A percentile compares a stretch with the other conserved stretches of the same genome.
phyloP scores from a whole-genome alignment of 371 early-diverging fungal species.

The Circinella minor region DNA sequence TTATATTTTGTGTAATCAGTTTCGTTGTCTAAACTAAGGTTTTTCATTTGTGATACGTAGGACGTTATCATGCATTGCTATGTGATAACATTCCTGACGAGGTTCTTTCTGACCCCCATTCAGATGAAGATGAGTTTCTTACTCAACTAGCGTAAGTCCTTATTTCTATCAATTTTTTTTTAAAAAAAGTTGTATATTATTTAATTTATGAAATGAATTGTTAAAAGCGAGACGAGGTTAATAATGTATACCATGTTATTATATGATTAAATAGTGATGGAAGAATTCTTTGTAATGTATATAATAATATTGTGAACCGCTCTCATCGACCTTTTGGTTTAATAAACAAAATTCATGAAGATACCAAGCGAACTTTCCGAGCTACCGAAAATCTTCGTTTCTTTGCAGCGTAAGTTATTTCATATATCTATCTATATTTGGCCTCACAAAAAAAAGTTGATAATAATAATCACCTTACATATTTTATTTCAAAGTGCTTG shows the following conservation, averaged over 20 bases:
- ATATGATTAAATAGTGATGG: constrained; percentile 52
- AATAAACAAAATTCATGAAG: constrained; percentile 62
- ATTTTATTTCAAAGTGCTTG: constrained; percentile 47
- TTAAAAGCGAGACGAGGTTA: not conserved
- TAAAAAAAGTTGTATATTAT: not conserved
- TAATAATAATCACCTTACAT: not conserved
- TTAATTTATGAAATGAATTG: too few species aligned
- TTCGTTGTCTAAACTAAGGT: not conserved
- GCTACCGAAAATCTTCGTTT: constrained; percentile 68
- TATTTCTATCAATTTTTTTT: not conserved
- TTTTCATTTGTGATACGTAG: constrained; percentile 18
- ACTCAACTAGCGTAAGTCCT: constrained; percentile 43
- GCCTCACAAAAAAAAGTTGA: too few species aligned
- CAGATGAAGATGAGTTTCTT: constrained; percentile 51
- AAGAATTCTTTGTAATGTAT: constrained; percentile 57
- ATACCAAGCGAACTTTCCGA: constrained; percentile 65
- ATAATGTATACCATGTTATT: not conserved
- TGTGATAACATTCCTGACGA: constrained; percentile 26
- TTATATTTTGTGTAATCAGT: not conserved
- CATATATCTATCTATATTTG: not conserved
- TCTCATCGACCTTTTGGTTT: constrained; percentile 67
- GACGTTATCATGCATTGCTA: constrained; percentile 48
- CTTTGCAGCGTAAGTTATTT: constrained; percentile 59
- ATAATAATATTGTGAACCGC: constrained; percentile 59
- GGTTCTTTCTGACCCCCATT: constrained; percentile 42